Evolutionary conservation across 768 basidiomycete genomes (phyloP).

Genomic region (Boletus rubropictus): DNA sequence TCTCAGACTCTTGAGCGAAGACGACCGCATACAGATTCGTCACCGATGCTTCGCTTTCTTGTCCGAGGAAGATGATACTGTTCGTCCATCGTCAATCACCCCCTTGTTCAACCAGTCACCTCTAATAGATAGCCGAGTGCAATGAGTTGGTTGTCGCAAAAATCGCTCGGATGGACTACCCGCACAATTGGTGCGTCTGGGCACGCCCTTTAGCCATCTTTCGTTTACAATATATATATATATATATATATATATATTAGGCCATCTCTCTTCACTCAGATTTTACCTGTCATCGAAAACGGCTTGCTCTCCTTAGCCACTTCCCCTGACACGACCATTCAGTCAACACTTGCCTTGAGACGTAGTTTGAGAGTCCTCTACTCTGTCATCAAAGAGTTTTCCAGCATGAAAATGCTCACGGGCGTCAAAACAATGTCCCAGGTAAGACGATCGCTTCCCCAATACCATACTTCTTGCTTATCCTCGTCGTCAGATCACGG

Average conservation of each 20-base stretch:
- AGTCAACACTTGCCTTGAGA: slow-evolving; percentile 46
- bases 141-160: slow-evolving; percentile 72
- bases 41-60: slow-evolving; percentile 59
- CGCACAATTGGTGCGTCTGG: slow-evolving; percentile 55
- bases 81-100: slow-evolving; percentile 36
- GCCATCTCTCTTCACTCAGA: slow-evolving; percentile 29
- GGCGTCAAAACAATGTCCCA: slow-evolving; percentile 63
- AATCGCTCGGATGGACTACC: slow-evolving; percentile 75
- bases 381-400: slow-evolving; percentile 63
- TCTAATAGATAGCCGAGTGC: slow-evolving; percentile 59
- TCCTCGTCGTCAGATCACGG: slow-evolving; percentile 15
- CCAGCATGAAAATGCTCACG: slow-evolving; percentile 60
- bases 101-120: slow-evolving; percentile 3
- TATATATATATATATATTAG: slow-evolving; percentile 8
- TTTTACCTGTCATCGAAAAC: slow-evolving; percentile 50
- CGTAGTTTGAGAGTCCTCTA: slow-evolving; percentile 62
- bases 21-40: slow-evolving; percentile 63
- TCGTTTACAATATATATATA: neutral
- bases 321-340: slow-evolving; percentile 37
- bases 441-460: slow-evolving; percentile 33
- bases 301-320: slow-evolving; percentile 47
- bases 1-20: slow-evolving; percentile 59
- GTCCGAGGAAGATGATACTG: slow-evolving; percentile 69
- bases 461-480: neutral
- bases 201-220: neutral